Base-by-base conservation (phyloP, 495 filamentous ascomycete genomes). In the Pseudevernia furfuracea region DNA sequence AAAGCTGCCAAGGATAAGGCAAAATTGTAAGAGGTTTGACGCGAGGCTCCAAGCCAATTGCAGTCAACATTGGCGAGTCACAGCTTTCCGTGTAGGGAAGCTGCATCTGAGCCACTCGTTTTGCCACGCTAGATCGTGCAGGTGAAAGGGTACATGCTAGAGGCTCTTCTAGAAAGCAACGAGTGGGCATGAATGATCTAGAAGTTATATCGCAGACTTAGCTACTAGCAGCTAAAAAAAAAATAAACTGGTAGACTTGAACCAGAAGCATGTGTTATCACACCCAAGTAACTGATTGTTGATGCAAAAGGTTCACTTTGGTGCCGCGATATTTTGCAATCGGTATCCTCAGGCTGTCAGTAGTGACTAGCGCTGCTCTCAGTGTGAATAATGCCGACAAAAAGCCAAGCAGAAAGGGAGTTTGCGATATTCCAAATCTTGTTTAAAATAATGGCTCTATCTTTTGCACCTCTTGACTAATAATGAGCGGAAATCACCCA, bases 11-110 rank as follows among this genome's bases (percentile, higher is more conserved):
- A 52, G 25, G 70, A 68, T 44, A 79, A 75, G 68, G 76, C 82
- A 53, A 84, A 81, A 67, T 70, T 87, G 69, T 87, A 78, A 61
- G 23, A 48, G 55, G 25, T 4, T 55, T 49, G 58, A 58, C 28
- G 58, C 59, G 49, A 61, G 15, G 21, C 32, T 52, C 44, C 49
- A 55, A 41, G 49, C 61, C 48, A 43, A 41, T 53, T 43, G 61
- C 55, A 53, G 61, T 52, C 61, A 43, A 43, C 28, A 63, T 63
- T 63, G 49, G 61, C 61, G 61, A 63, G 49, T 52, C 48, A 63
- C 49, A 63, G 39, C 38, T n/a, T n/a, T 53, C 43, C 41, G n/a
- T 52, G 28, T 43, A 38, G 36, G 23, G 37, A 41, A 41, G 61
- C 49, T 7, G 55, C 21, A 63, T 63, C 61, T 63, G 49, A 43